Percentiles rank a stretch among this genome's conserved stretches.
Conservation (phyloP, 2,329 filamentous ascomycete species). For the Exophiala aquamarina region DNA sequence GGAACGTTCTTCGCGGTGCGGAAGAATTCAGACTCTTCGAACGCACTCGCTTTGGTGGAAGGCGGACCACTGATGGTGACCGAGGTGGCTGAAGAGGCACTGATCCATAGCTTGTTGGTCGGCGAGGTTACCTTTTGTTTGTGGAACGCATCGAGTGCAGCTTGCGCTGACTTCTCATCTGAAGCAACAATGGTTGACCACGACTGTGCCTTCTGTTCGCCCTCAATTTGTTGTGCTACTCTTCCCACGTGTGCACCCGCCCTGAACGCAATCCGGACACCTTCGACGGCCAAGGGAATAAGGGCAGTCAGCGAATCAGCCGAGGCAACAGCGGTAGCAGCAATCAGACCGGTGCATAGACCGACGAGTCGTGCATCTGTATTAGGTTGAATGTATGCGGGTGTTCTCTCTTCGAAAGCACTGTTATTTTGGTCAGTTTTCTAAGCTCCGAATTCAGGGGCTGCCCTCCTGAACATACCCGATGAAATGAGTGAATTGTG, state of each 20-base stretch:
- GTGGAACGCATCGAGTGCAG: constrained; percentile 31
- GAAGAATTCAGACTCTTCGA: constrained; percentile 48
- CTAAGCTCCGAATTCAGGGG: constrained; percentile 1
- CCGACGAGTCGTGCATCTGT: constrained; percentile 40
- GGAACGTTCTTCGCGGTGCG: constrained; percentile 51
- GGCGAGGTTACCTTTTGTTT: constrained; percentile 46
- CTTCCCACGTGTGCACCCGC: constrained; percentile 42
- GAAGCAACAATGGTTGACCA: constrained; percentile 45
- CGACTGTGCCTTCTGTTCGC: constrained; percentile 32
- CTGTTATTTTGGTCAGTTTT: constrained; percentile 30
- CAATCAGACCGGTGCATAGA: constrained; percentile 44
- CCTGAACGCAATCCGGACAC: constrained; percentile 44
- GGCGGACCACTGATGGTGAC: constrained; percentile 62
- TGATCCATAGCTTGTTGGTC: constrained; percentile 57
- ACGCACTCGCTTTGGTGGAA: constrained; percentile 51
- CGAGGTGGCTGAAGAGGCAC: constrained; percentile 59
- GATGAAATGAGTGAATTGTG: constrained; percentile 45
- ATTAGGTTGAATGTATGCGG: constrained; percentile 40
- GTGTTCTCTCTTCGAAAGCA: constrained; percentile 42
- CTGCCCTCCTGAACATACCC: constrained; percentile 35
- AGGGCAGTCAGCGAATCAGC: constrained; percentile 43
- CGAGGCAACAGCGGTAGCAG: constrained; percentile 41
- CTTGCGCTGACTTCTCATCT: constrained; percentile 29
- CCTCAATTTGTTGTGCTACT: constrained; percentile 39
- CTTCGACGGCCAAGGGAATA: constrained; percentile 41